Evolutionary conservation across 257 asterid genomes (phyloP), one percentile per base, ranked within the genome.

Genomic region (Solanum peruvianum): DNA sequence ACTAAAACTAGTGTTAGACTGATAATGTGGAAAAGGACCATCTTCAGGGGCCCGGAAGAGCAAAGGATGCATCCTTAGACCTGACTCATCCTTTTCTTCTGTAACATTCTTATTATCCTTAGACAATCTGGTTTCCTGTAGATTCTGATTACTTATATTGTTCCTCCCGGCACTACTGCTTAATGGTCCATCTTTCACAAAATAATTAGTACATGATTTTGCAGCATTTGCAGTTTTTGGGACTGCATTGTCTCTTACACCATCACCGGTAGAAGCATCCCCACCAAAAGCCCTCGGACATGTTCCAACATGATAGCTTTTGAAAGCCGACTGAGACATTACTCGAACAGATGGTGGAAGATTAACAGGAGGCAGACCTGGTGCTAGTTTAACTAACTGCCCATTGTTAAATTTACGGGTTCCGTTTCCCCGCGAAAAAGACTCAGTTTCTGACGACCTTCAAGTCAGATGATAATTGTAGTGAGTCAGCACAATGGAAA

Each of bases 271-370:
- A 82, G 89, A 87, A 71, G 91, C 67, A 86, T 87, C 85, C 86
- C 92, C 87, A 78, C 84, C 83, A 9, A 87, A 70, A 85, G 72
- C 37, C 72, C 86, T 91, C 44, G 89, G 67, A 78, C 93, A 70
- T 60, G 89, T 82, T 83, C 62, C 91, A 29, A 89, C 92, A 49
- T 89, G 95, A 88, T 94, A 92, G 88, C 87, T 93, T 91, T 92
- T 92, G 90, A 93, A 94, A 90, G 96, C 95, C 71, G 99, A 94
- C 89, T 93, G 98, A n/a, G 99, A 93, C 89, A 97, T 94, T 84
- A 95, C 90, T 70, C 99, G 95, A 88, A 93, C 99, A 83, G 99
- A 95, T 67, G 99, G 98, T 85, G 99, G 99, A 90, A 97, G 97
- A 91, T 96, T 97, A 77, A 97, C 98, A 20, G 98, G 99, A 88